Evolutionary conservation across 2,329 filamentous ascomycete species (phyloP), one percentile per base, ranked within the genome.

Genomic region (Fusarium luffae): DNA sequence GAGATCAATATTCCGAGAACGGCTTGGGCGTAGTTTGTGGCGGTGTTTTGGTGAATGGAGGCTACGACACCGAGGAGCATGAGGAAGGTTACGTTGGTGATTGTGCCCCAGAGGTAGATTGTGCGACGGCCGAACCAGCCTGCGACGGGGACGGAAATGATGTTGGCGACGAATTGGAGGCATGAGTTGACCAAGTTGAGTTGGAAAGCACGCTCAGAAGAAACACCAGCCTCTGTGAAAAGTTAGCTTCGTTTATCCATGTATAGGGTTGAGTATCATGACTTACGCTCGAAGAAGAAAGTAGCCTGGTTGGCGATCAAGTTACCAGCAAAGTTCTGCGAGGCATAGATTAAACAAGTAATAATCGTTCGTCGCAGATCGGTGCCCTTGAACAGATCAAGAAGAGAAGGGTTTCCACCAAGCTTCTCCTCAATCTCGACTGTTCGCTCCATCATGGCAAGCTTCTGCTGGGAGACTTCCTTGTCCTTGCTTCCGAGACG

Each of bases 71-170:
- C 89, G 27, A 91, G 86, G 7, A 81, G 80, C 66, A 91, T 52
- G 19, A 90, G 80, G 72, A 90, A 82, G 41, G 75, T 71, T 55
- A 81, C 79, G 77, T 88, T 89, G 78, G 85, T 81, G 41, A 79
- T 73, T 34, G 85, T 84, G 69, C 89, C 88, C 80, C 84, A 90
- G 56, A 90, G 81, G 77, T 90, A 91, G 78, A 91, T 90, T 25
- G 86, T 85, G 54, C 89, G 88, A 57, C 88, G 85, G 75, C 89
- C 88, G 54, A 89, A 82, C 76, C 87, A 90, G 3, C 85, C 84
- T 23, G 87, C 90, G 50, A 91, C 83, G 54, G 90, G 79, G 88
- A 89, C 90, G 60, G 89, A 91, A 32, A 89, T 80, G 83, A 90
- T 89, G 76, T 89, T 87, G 69, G 88, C 83, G 76, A 91, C 77